Percentiles rank a stretch among this genome's conserved stretches.
Evolutionary conservation across 306 rosid genomes (phyloP).

Genomic region (Arachis hypogaea): DNA sequence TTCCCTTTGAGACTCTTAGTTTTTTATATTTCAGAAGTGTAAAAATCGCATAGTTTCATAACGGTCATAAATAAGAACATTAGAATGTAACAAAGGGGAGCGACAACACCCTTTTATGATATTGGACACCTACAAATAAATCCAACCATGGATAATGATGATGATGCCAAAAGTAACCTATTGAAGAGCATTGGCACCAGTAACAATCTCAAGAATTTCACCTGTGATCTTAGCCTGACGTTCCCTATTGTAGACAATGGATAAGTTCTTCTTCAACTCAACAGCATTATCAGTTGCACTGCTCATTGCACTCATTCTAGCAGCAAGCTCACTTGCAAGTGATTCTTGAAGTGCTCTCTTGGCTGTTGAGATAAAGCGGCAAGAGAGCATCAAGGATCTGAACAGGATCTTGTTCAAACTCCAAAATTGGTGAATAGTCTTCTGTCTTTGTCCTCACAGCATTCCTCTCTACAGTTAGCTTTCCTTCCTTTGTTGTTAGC

Average conservation of each 20-base stretch:
- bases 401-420: conserved; percentile 93
- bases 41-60: conserved; percentile 25
- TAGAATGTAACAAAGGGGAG: conserved; percentile 26
- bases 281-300: conserved; percentile 75
- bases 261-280: conserved; percentile 70
- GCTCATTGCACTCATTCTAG: conserved; percentile 93
- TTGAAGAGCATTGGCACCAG: conserved; percentile 72
- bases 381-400: conserved; percentile 90
- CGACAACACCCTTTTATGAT: conserved; percentile 14
- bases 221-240: conserved; percentile 94
- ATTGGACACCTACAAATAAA: conserved; percentile 47
- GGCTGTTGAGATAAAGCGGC: conserved; percentile 89
- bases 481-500: conserved; percentile 84
- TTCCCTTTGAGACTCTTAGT: conserved; percentile 37
- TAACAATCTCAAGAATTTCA: conserved; percentile 89
- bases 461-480: conserved; percentile 79
- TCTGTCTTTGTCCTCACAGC: conserved; percentile 50
- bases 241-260: conserved; percentile 64
- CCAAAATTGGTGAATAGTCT: conserved; percentile 70
- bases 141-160: conserved; percentile 29
- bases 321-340: conserved; percentile 87
- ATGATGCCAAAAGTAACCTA: conserved; percentile 5
- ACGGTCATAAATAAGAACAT: conserved; percentile 38
- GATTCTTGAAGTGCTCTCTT: conserved; percentile 93
- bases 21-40: conserved; percentile 31